Base-by-base conservation (phyloP, 164 flowering plant species). In the Nymphaea thermarum region DNA sequence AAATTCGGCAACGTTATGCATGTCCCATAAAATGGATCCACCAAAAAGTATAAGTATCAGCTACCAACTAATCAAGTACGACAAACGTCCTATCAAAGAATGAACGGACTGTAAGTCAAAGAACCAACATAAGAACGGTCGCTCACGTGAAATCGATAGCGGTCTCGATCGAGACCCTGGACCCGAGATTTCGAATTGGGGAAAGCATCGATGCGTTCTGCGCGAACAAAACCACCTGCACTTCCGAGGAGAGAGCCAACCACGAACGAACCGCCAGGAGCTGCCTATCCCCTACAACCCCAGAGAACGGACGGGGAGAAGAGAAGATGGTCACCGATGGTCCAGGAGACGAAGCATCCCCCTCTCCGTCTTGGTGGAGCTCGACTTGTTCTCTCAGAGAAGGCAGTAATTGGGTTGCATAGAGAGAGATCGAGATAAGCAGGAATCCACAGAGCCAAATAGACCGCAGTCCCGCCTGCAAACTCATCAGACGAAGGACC, bases 91-190 rank as follows among this genome's bases (percentile, higher is more conserved):
- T 25, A 25, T 25, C 36, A 25, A 25, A 25, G 36, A 25, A 25
- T 25, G 1, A 25, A 25, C 36, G 36, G 36, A 25, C 36, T 25
- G 36, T 25, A 25, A 25, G 36, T 25, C 41, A 65, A 65, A 14
- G 18, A 16, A 4, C 17, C 5, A 41, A 66, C 60, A 25, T 25
- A 25, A 25, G 36, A 25, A 25, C 36, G 36, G 36, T 51, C 3
- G n/a, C 97, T 85, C 77, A 94, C 98, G 97, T 82, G 83, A 86
- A 94, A 77, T 91, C 99, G 43, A 91, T 85, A 42, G 77, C 64
- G 51, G 88, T 72, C 59, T 91, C 98, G 10, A 91, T 83, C 4
- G 80, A 77, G 72, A 90, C 86, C 67, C 94, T 81, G 3, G 87
- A 74, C 68, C 84, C 81, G 63, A 90, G 78, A 14, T 67, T 63